phyloP scores from a whole-genome alignment of 1,284 basidiomycete species.

The Pholiota adiposa region DNA sequence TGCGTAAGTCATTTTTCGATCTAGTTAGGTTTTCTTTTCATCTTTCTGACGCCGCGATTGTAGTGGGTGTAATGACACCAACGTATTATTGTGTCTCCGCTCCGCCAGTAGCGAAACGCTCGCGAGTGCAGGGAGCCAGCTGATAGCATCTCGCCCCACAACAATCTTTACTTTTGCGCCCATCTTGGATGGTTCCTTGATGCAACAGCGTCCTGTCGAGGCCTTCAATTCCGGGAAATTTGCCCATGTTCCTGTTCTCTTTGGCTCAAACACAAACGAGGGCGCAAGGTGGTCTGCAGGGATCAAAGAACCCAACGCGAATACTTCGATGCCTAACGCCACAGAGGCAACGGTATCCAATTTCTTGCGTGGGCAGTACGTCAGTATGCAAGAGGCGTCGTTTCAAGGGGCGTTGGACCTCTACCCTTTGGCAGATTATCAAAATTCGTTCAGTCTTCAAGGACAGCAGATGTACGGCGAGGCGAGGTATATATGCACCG shows the following conservation, averaged over 20 bases:
- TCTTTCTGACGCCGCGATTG: background rate
- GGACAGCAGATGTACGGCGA: constrained; percentile 45
- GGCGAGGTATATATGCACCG: constrained; percentile 40
- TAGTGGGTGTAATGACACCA: constrained; percentile 7
- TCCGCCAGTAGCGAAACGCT: constrained; percentile 26
- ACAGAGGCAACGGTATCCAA: constrained; percentile 39
- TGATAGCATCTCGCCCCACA: constrained; percentile 28
- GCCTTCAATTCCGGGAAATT: constrained; percentile 36
- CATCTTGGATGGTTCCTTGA: constrained; percentile 34
- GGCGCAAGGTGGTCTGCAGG: constrained; percentile 38
- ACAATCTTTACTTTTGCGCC: constrained; percentile 39
- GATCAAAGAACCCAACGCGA: constrained; percentile 34
- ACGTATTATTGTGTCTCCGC: constrained; percentile 35
- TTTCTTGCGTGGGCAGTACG: constrained; percentile 39
- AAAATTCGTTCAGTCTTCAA: constrained; percentile 35
- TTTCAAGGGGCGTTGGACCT: constrained; percentile 29
- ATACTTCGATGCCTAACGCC: constrained; percentile 38
- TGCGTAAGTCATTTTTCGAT: constrained; percentile 28
- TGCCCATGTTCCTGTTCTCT: constrained; percentile 37
- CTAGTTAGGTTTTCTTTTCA: background rate
- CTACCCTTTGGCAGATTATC: constrained; percentile 36
- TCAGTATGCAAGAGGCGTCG: constrained; percentile 28
- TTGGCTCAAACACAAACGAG: constrained; percentile 42
- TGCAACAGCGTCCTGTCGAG: constrained; percentile 34
- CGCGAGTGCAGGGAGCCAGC: constrained; percentile 30